Evolutionary conservation across 345 rosid genomes (phyloP).

Genomic region (Lepidium aucheri): DNA sequence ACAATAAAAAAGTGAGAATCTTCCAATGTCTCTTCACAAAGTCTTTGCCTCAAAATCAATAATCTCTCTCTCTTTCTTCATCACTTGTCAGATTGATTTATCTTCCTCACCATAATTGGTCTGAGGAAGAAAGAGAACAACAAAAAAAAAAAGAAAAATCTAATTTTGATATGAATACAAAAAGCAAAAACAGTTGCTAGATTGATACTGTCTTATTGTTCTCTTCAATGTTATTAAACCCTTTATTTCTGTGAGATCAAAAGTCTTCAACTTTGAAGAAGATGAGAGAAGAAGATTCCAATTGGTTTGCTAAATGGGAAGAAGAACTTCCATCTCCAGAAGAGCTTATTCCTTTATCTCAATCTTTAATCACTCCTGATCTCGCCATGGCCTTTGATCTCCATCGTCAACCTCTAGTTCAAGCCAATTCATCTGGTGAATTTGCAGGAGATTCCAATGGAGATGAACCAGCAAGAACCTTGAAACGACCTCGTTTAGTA

Average conservation of each 20-base stretch:
- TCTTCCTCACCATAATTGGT: neutral
- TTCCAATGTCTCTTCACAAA: constrained; percentile 20
- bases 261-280: neutral
- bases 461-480: constrained; percentile 70
- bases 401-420: constrained; percentile 25
- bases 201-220: neutral
- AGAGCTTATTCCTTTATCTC: constrained; percentile 85
- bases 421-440: constrained; percentile 42
- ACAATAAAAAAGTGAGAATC: constrained; percentile 19
- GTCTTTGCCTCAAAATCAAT: constrained; percentile 25
- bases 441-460: constrained; percentile 61
- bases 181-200: neutral
- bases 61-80: constrained; percentile 1
- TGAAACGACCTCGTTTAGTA: constrained; percentile 72
- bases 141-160: neutral
- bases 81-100: constrained; percentile 1
- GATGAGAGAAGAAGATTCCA: constrained; percentile 76
- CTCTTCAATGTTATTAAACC: neutral
- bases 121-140: neutral
- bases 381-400: constrained; percentile 91
- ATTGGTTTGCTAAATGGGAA: constrained; percentile 87
- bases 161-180: neutral
- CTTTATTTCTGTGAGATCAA: neutral
- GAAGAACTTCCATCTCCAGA: constrained; percentile 82
- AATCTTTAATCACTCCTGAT: constrained; percentile 83